Conservation (phyloP, 345 rosid species). For the Turritis glabra region DNA sequence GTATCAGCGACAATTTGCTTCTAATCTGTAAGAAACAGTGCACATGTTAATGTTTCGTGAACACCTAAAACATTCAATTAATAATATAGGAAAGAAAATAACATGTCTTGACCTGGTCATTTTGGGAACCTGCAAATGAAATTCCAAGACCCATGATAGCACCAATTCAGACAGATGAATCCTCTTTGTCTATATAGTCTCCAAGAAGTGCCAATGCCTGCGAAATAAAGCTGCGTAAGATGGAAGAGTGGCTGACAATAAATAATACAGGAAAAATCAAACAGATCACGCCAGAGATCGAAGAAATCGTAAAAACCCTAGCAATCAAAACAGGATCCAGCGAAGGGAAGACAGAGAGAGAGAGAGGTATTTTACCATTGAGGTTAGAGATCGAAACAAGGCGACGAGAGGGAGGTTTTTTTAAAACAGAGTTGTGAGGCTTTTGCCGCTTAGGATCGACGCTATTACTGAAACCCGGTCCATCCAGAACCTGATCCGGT, state of each 20-base stretch:
- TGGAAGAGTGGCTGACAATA: neutral
- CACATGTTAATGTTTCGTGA: constrained; percentile 6
- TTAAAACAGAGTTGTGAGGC: neutral
- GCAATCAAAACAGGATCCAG: too few relatives aligned
- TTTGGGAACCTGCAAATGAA: constrained; percentile 90
- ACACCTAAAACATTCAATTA: constrained; percentile 17
- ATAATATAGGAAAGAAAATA: constrained; percentile 1
- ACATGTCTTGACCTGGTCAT: constrained; percentile 55
- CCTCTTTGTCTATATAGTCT: constrained; percentile 77
- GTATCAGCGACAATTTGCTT: constrained; percentile 58
- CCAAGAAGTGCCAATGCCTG: constrained; percentile 90
- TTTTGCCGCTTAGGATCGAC: neutral
- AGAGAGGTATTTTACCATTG: too few relatives aligned
- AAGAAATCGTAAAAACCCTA: too few relatives aligned
- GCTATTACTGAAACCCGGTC: neutral
- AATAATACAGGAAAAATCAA: too few relatives aligned
- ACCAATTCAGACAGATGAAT: constrained; percentile 81
- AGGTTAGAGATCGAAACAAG: neutral
- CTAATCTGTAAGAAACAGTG: constrained; percentile 58
- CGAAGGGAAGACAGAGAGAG: too few relatives aligned
- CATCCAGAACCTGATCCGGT: neutral
- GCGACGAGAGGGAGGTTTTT: neutral
- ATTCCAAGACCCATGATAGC: constrained; percentile 97
- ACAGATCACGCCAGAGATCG: too few relatives aligned
- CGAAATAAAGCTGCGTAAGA: constrained; percentile 37